These are phyloP conservation scores for Penicillium flavigenum DNA, from an alignment of 495 filamentous ascomycete species.

Conservation along the genomic window DNA sequence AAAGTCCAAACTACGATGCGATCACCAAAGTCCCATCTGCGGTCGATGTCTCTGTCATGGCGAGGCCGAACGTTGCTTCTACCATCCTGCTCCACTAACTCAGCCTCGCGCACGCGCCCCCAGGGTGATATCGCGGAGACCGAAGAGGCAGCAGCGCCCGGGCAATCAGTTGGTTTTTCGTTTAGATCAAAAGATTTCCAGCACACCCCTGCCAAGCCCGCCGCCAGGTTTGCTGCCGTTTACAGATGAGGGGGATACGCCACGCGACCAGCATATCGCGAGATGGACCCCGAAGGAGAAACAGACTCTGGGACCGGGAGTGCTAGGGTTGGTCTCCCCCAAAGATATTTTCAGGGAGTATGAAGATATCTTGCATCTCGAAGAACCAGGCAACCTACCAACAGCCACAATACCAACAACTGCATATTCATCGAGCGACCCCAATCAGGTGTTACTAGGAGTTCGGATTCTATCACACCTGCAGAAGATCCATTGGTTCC, in stretches of 20 bases:
- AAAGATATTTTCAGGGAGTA: conserved; percentile 3
- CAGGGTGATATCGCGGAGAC: background rate
- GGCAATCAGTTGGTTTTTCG: background rate
- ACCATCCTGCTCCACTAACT: conserved; percentile 38
- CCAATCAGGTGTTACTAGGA: conserved; percentile 1
- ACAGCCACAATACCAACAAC: background rate
- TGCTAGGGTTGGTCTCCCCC: background rate
- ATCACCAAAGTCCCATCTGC: conserved; percentile 34
- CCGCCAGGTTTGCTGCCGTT: background rate
- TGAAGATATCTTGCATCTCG: background rate
- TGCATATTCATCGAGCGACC: background rate
- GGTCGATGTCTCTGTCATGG: conserved; percentile 26
- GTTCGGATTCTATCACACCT: conserved; percentile 3
- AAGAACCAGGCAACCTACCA: background rate
- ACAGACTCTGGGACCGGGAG: background rate
- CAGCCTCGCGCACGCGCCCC: background rate
- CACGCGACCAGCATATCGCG: conserved; percentile 1
- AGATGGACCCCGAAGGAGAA: background rate
- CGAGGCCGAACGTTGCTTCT: conserved; percentile 20
- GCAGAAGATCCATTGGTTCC: conserved; percentile 3
- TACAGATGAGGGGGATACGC: background rate
- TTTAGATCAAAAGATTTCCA: background rate
- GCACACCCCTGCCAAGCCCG: background rate
- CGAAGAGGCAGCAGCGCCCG: background rate
- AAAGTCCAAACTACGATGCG: conserved; percentile 44